These are phyloP conservation scores for Lipomyces oligophaga DNA, from an alignment of 805 yeast species.

Conservation along the genomic window DNA sequence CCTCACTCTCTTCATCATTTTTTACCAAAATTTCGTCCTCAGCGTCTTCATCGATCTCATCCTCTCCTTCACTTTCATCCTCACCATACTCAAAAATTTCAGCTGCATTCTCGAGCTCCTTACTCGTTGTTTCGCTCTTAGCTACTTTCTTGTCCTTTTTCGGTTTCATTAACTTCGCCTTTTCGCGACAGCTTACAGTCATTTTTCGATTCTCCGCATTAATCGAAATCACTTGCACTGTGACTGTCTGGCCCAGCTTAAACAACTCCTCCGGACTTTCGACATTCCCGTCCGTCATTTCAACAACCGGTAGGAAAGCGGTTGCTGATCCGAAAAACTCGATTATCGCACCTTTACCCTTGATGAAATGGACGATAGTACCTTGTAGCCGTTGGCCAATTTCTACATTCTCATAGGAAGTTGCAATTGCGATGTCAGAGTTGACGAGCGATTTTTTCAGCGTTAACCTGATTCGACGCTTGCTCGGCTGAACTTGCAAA, in stretches of 20 bases:
- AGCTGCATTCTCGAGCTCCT: slow-evolving; percentile 48
- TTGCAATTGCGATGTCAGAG: slow-evolving; percentile 36
- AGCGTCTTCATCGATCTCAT: slow-evolving; percentile 31
- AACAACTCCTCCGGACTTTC: slow-evolving; percentile 72
- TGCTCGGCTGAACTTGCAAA: slow-evolving; percentile 45
- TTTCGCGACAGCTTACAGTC: slow-evolving; percentile 69
- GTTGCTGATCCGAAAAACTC: slow-evolving; percentile 74
- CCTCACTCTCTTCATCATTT: slow-evolving; percentile 35
- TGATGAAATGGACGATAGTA: slow-evolving; percentile 64
- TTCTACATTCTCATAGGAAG: slow-evolving; percentile 51
- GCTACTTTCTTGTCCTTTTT: slow-evolving; percentile 27
- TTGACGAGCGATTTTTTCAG: slow-evolving; percentile 80
- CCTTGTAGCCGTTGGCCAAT: slow-evolving; percentile 58
- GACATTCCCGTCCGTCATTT: slow-evolving; percentile 86
- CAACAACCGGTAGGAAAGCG: slow-evolving; percentile 81
- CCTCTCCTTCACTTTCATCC: slow-evolving; percentile 29
- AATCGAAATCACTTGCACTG: slow-evolving; percentile 57
- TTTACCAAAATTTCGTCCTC: slow-evolving; percentile 26
- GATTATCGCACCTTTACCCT: slow-evolving; percentile 77
- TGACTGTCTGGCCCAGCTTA: slow-evolving; percentile 77
- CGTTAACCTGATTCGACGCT: slow-evolving; percentile 58
- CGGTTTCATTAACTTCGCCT: slow-evolving; percentile 33
- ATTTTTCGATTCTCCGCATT: slow-evolving; percentile 54
- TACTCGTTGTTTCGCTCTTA: slow-evolving; percentile 1
- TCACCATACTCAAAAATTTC: slow-evolving; percentile 44